Evolutionary conservation across 2,329 filamentous ascomycete species (phyloP), one percentile per base, ranked within the genome.

Genomic region (Scytalidium sp.): DNA sequence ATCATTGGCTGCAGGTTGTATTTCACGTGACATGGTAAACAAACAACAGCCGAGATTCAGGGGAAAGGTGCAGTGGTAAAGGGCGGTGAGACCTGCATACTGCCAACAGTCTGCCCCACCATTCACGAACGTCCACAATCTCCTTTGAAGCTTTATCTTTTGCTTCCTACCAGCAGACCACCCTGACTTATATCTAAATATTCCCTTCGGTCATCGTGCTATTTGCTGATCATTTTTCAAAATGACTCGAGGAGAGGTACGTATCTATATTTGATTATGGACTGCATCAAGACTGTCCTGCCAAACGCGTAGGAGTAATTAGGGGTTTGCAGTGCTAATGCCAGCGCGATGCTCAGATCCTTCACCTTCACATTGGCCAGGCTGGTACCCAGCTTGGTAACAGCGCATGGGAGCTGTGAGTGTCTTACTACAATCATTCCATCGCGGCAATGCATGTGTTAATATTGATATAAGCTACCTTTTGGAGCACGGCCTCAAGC

Each of bases 361-460:
- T 78, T 65, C 83, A 86, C 69, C 71, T 86, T 61, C 82, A 85
- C 67, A 82, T 86, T 67, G 83, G 83, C 68, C 83, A 86, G 72
- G 83, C 83, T 68, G 83, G 83, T 67, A 77, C 75, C 49, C 83
- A 86, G 75, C 78, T 86, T 52, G 83, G 83, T 61, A 85, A 85
- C 72, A 80, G 78, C 64, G 83, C 82, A 60, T 86, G 83, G 83
- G 82, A 86, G 70, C 75, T 85, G 83, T 85, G 79, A 58, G 80
- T 67, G 50, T 40, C 58, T 43, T 45, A 45, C 39, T 19, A 43
- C 32, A 36, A n/a, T n/a, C 32, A 36, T 36, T 15, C 27, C 39
- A 32, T 47, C 15, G 15, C 13, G 17, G 32, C 32, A 36, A 36
- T 36, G 5, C 32, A n/a, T 36, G 47, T 45, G 42, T 19, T 47